These are phyloP conservation scores for Triticum timopheevii DNA, from an alignment of 176 grass and related monocot species.

Conservation along the genomic window DNA sequence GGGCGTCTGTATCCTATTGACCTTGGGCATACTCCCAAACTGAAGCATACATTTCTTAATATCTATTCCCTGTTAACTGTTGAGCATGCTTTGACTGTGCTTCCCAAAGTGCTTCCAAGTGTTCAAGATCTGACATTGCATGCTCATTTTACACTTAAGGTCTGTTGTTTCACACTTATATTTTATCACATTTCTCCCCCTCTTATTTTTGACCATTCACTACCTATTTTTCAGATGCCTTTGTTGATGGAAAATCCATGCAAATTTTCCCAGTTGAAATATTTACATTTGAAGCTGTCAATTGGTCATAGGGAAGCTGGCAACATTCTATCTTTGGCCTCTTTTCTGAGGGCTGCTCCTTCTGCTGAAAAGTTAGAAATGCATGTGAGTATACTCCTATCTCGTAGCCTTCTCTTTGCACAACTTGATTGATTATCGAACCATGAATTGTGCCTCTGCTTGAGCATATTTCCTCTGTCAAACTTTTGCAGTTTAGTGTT, in stretches of 20 bases:
- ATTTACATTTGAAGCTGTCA: neutral
- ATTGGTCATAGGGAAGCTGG: neutral
- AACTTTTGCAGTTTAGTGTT: constrained; percentile 8
- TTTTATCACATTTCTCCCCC: neutral
- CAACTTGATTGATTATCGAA: neutral
- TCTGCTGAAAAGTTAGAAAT: neutral
- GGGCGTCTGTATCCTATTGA: neutral
- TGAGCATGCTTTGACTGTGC: constrained; percentile 9
- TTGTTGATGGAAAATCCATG: neutral
- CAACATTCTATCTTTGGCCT: neutral
- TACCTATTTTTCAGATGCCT: constrained; percentile 1
- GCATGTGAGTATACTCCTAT: neutral
- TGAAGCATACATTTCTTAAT: neutral
- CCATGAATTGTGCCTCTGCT: neutral
- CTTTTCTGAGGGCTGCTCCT: constrained; percentile 6
- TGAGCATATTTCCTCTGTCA: neutral
- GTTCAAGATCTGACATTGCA: constrained; percentile 7
- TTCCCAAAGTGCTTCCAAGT: constrained; percentile 9
- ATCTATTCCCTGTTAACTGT: neutral
- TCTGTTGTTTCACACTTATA: neutral
- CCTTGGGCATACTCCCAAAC: neutral
- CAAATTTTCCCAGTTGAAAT: constrained; percentile 11
- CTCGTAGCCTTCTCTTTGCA: neutral
- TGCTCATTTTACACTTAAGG: neutral
- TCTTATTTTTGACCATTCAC: neutral